Evolutionary conservation across 495 filamentous ascomycete species (phyloP).

Genomic region (Mytilinidion resinicola): DNA sequence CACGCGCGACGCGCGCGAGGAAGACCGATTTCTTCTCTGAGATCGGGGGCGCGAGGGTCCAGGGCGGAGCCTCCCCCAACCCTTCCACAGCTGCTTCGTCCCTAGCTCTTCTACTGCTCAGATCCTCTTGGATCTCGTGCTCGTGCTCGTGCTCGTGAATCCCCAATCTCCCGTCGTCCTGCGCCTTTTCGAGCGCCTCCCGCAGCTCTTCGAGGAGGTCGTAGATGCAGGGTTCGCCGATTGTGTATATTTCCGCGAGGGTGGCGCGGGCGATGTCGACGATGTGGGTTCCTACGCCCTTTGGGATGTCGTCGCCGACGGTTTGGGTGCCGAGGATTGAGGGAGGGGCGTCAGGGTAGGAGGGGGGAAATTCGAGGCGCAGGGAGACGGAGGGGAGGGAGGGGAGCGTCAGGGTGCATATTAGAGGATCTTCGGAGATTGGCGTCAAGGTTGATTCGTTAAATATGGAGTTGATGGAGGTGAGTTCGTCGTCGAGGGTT

Average conservation of each 20-base stretch:
- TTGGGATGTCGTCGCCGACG: conserved; percentile 43
- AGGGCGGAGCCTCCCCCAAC: conserved; percentile 50
- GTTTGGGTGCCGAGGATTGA: conserved; percentile 61
- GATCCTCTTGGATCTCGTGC: neutral
- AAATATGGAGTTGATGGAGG: conserved; percentile 92
- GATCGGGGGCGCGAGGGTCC: conserved; percentile 64
- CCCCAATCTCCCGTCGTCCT: conserved; percentile 14
- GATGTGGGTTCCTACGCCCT: conserved; percentile 63
- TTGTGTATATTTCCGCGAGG: conserved; percentile 56
- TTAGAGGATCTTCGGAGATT: conserved; percentile 32
- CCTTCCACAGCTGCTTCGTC: conserved; percentile 32
- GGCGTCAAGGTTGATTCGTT: conserved; percentile 56
- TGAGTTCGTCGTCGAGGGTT: conserved; percentile 77
- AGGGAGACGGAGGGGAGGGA: conserved; percentile 42
- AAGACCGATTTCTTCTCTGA: conserved; percentile 86
- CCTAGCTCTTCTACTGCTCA: no score
- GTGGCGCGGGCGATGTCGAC: conserved; percentile 60
- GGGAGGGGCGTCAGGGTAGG: conserved; percentile 69
- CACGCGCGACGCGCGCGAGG: conserved; percentile 63
- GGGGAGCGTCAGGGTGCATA: conserved; percentile 35
- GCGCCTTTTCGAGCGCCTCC: conserved; percentile 40
- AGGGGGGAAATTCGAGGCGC: conserved; percentile 51
- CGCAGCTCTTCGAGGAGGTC: conserved; percentile 67
- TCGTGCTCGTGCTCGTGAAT: conserved; percentile 7
- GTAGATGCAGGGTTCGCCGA: conserved; percentile 79